Base-by-base conservation (phyloP, 306 rosid species). In the Quercus rubra region DNA sequence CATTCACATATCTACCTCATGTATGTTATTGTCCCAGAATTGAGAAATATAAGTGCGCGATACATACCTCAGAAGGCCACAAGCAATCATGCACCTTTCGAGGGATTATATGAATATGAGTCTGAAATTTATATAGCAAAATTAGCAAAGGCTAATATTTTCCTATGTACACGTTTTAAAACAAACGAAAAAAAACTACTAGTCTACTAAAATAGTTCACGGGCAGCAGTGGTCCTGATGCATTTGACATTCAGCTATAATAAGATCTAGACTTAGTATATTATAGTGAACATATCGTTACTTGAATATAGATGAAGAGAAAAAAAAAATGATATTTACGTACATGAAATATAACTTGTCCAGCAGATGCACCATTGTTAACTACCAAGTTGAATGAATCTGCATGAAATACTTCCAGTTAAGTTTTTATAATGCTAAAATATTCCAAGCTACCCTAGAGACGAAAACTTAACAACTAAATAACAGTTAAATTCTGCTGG, bases 331-430 rank as follows among this genome's bases (percentile, higher is more conserved):
- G 67, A 35, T 21, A 81, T 41, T 19, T 56, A 82, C 98, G 84
- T 83, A 95, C 99, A 83, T 95, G 96, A n/a, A 90, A 95, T 86
- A 95, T 88, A 75, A 95, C 98, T 91, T 95, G 99, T 55, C 98
- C 99, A 55, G 98, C 98, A 74, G 94, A 93, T 73, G 30, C 86
- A 23, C 99, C 99, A 41, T 88, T 92, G 90, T 95, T 93, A 74
- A 93, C 89, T 81, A 95, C 82, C 85, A 95, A 77, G 88, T 93
- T 95, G 92, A 95, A 95, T 59, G 99, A 89, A 92, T 90, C 97
- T 95, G 92, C 85, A 83, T 68, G 74, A 83, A 70, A 85, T 84
- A 57, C 35, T 81, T 82, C 15, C 62, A 30, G 54, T 71, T 49
- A 33, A 82, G 49, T 73, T 70, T 27, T 66, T 28, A 6, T 11